These are phyloP conservation scores for Calonectria crousiana DNA, from an alignment of 2,329 filamentous ascomycete genomes.

Conservation along the genomic window DNA sequence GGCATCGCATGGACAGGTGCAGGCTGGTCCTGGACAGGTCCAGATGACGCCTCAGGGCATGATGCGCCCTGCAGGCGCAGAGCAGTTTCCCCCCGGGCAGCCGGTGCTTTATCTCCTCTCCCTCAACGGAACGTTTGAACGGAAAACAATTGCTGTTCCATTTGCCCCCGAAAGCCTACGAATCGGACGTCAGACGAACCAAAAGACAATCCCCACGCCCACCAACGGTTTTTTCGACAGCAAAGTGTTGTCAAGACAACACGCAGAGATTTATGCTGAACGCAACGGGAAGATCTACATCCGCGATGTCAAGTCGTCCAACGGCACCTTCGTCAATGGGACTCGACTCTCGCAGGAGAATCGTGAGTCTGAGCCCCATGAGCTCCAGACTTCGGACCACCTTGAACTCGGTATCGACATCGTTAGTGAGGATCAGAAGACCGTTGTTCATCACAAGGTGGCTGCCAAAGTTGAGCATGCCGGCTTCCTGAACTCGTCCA, in stretches of 20 bases:
- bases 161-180: conserved; percentile 94
- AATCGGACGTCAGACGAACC: conserved; percentile 96
- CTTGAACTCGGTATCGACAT: conserved; percentile 98
- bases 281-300: conserved; percentile 92
- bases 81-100: conserved; percentile 72
- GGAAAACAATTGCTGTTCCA: conserved; percentile 94
- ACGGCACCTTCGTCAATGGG: conserved; percentile 98
- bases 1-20: conserved; percentile 48
- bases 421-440: conserved; percentile 98
- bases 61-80: conserved; percentile 73
- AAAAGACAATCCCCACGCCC: conserved; percentile 91
- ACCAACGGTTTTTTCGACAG: conserved; percentile 97
- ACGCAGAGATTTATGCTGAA: conserved; percentile 95
- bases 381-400: conserved; percentile 90
- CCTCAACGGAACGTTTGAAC: conserved; percentile 95
- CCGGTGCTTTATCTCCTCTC: conserved; percentile 89
- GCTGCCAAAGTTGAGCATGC: conserved; percentile 97
- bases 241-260: conserved; percentile 95
- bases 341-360: conserved; percentile 92
- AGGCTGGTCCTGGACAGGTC: conserved; percentile 47
- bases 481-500: conserved; percentile 80
- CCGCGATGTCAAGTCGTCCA: conserved; percentile 97
- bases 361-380: conserved; percentile 94
- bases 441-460: conserved; percentile 98
- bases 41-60: conserved; percentile 59